These are phyloP conservation scores for Silene vulgaris DNA, from an alignment of 179 eudicot genomes.

Conservation along the genomic window DNA sequence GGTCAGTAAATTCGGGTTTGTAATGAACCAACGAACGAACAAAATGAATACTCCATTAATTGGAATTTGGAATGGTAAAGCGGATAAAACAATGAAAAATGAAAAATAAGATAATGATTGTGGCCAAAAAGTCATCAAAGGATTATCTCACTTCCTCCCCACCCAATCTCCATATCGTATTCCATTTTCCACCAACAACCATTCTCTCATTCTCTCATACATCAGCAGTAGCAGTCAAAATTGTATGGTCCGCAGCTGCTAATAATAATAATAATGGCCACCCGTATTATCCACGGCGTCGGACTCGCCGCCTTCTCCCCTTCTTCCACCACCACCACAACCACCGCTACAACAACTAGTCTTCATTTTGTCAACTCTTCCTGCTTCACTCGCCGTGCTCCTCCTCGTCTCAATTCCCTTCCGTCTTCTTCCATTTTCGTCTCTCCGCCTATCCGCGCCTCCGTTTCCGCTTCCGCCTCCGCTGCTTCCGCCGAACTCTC, in stretches of 20 bases:
- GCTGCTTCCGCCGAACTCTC: constrained; percentile 27
- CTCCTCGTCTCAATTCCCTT: constrained; percentile 28
- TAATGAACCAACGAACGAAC: too few relatives aligned
- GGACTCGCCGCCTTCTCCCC: constrained; percentile 26
- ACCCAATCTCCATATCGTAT: too few relatives aligned
- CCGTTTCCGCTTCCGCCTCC: background rate
- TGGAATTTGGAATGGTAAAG: too few relatives aligned
- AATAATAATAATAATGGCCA: constrained; percentile 15
- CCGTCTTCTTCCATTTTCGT: background rate
- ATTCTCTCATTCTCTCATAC: too few relatives aligned
- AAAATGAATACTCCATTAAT: too few relatives aligned
- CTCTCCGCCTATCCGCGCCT: background rate
- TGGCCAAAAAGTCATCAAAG: background rate
- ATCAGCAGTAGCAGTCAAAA: too few relatives aligned
- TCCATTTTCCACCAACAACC: too few relatives aligned
- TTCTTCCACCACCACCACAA: constrained; percentile 24
- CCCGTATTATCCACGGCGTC: constrained; percentile 17
- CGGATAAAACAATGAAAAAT: background rate
- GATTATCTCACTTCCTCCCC: background rate
- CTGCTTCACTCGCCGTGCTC: constrained; percentile 23
- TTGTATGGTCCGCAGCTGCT: background rate
- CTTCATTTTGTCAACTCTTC: constrained; percentile 28
- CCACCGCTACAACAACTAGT: constrained; percentile 14
- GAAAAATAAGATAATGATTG: background rate
- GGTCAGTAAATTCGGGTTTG: too few relatives aligned